Conservation (phyloP, 345 rosid species). For the Arabidopsis arenosa region DNA sequence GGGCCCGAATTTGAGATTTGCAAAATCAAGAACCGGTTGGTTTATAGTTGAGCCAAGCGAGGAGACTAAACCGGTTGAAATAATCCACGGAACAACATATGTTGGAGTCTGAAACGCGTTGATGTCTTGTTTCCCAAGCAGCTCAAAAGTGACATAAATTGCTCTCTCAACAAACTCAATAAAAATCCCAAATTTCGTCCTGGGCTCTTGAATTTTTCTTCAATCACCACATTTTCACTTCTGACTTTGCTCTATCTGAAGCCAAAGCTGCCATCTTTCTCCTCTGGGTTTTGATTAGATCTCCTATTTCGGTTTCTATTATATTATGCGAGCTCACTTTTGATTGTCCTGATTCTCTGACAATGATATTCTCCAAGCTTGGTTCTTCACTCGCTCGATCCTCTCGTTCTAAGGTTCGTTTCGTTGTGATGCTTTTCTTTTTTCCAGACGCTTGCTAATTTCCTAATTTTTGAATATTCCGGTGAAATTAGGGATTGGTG, state of each 20-base stretch:
- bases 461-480: not conserved
- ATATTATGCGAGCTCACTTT: constrained; percentile 36
- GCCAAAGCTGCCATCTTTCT: constrained; percentile 28
- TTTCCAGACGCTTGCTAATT: not conserved
- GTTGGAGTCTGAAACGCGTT: constrained; percentile 40
- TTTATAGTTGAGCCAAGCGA: not conserved
- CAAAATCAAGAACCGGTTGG: constrained; percentile 18
- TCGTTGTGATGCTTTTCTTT: not conserved
- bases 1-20: not conserved
- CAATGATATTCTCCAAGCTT: constrained; percentile 72
- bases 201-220: not conserved
- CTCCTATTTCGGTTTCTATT: constrained; percentile 9
- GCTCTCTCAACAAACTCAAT: not conserved
- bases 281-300: constrained; percentile 28
- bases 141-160: not conserved
- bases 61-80: constrained; percentile 25
- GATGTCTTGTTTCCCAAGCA: constrained; percentile 41
- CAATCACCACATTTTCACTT: constrained; percentile 17
- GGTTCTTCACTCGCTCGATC: constrained; percentile 58
- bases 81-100: constrained; percentile 16
- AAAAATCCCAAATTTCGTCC: constrained; percentile 16
- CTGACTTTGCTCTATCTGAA: not conserved
- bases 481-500: constrained; percentile 44
- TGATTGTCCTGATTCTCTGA: constrained; percentile 12
- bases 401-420: constrained; percentile 58